A percentile compares a stretch with the other conserved stretches of the same genome.
These are phyloP conservation scores for Zopfia rhizophila DNA, from an alignment of 2,329 filamentous ascomycete genomes.

Conservation along the genomic window DNA sequence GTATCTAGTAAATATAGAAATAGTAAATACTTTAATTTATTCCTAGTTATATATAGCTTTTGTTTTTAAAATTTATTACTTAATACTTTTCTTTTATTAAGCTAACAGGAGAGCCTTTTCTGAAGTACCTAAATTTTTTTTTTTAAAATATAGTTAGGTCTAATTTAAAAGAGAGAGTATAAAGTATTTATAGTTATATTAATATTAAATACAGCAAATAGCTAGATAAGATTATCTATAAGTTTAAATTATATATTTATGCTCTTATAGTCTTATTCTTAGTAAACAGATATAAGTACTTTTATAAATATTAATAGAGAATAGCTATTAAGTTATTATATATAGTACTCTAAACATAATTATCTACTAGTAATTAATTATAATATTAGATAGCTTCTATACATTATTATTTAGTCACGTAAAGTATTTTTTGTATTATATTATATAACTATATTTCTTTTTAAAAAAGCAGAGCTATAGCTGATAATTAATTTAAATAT, in stretches of 20 bases:
- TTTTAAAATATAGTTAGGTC: conserved; percentile 8
- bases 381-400: conserved; percentile 15
- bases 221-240: background rate
- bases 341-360: conserved; percentile 5
- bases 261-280: conserved; percentile 2
- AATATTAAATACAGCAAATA: conserved; percentile 3
- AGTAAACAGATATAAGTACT: background rate
- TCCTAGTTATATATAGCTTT: too few relatives aligned
- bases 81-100: too few relatives aligned
- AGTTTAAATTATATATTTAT: background rate
- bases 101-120: conserved; percentile 6
- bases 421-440: conserved; percentile 23
- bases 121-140: conserved; percentile 14
- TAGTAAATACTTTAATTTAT: too few relatives aligned
- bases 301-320: conserved; percentile 7
- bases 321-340: conserved; percentile 7
- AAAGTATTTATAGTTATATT: conserved; percentile 5
- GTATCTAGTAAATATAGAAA: too few relatives aligned
- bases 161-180: conserved; percentile 12
- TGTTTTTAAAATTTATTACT: too few relatives aligned
- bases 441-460: conserved; percentile 25
- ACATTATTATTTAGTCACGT: conserved; percentile 20
- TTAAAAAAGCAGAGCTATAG: conserved; percentile 20
- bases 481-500: conserved; percentile 20
- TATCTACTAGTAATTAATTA: conserved; percentile 9